Evolutionary conservation across 2,329 filamentous ascomycete genomes (phyloP).

Genomic region (Polytolypa hystricis): DNA sequence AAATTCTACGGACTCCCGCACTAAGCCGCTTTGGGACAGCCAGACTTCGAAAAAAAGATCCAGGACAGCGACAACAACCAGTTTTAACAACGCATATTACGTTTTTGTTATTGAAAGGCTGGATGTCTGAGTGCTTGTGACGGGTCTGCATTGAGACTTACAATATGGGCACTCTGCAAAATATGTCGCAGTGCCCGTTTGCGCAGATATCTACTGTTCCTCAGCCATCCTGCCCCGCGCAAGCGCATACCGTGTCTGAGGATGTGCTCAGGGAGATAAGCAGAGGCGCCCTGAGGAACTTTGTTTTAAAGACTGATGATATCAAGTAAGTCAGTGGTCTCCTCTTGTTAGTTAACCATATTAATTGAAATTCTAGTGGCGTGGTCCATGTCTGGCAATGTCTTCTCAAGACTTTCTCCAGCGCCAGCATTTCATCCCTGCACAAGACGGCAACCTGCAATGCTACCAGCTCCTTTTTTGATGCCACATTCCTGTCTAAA

Average conservation of each 20-base stretch:
- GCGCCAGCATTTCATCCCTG: slow-evolving; percentile 24
- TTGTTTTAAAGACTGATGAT: slow-evolving; percentile 21
- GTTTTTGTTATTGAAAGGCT: too few species aligned
- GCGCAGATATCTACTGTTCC: neutral
- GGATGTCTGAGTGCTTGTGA: too few species aligned
- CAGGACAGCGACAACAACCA: too few species aligned
- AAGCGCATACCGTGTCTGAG: slow-evolving; percentile 22
- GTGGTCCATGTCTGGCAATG: slow-evolving; percentile 27
- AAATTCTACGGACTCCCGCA: too few species aligned
- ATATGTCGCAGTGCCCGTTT: neutral
- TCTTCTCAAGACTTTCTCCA: slow-evolving; percentile 31
- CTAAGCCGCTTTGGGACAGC: too few species aligned
- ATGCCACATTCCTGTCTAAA: slow-evolving; percentile 24
- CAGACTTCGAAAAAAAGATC: too few species aligned
- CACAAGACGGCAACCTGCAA: slow-evolving; percentile 36
- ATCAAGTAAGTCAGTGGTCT: slow-evolving; percentile 18
- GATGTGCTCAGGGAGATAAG: slow-evolving; percentile 23
- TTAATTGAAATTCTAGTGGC: too few species aligned
- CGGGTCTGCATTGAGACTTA: too few species aligned
- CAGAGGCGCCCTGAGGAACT: slow-evolving; percentile 26
- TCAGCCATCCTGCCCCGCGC: neutral
- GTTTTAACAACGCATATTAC: too few species aligned
- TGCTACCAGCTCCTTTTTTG: slow-evolving; percentile 34
- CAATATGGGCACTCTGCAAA: too few species aligned
- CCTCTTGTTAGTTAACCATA: too few species aligned